phyloP scores from a whole-genome alignment of 2,329 filamentous ascomycete species.

The Colletotrichum godetiae region DNA sequence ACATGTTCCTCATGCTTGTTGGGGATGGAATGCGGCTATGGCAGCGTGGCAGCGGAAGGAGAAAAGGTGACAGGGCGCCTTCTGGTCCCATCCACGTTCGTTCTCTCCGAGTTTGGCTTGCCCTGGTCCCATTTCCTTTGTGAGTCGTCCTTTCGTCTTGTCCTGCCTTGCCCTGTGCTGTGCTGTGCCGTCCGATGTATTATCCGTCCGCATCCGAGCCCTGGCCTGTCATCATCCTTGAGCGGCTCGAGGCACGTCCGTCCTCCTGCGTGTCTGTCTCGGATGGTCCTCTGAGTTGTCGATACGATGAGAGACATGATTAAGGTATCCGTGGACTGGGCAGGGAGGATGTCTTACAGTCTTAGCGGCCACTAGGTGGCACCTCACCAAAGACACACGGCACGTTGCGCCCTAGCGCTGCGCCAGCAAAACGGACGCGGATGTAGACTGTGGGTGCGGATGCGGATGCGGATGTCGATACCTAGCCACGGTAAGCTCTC shows the following conservation, averaged over 20 bases:
- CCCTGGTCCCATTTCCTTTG: background rate
- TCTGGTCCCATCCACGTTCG: background rate
- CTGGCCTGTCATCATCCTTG: background rate
- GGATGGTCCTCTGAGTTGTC: conserved; percentile 13
- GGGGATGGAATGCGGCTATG: background rate
- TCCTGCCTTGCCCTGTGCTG: too few species aligned
- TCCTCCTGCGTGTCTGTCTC: conserved; percentile 10
- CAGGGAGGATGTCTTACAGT: conserved; percentile 13
- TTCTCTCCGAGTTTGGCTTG: background rate
- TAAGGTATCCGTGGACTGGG: conserved; percentile 12
- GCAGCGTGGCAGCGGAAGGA: conserved; percentile 17
- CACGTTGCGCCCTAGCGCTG: conserved; percentile 32
- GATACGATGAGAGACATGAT: conserved; percentile 20
- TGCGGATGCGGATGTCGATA: background rate
- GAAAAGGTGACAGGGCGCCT: background rate
- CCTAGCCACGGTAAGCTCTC: conserved; percentile 6
- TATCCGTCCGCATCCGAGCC: background rate
- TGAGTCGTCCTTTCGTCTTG: background rate
- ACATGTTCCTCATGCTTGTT: background rate
- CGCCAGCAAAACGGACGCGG: conserved; percentile 17
- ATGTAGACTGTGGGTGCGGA: background rate
- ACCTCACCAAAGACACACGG: conserved; percentile 20
- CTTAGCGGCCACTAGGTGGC: conserved; percentile 11
- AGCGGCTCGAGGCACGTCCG: conserved; percentile 7
- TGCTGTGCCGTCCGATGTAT: background rate